These are phyloP conservation scores for Nothophaeocryptopus gaeumannii DNA, from an alignment of 2,329 filamentous ascomycete genomes.

Conservation along the genomic window DNA sequence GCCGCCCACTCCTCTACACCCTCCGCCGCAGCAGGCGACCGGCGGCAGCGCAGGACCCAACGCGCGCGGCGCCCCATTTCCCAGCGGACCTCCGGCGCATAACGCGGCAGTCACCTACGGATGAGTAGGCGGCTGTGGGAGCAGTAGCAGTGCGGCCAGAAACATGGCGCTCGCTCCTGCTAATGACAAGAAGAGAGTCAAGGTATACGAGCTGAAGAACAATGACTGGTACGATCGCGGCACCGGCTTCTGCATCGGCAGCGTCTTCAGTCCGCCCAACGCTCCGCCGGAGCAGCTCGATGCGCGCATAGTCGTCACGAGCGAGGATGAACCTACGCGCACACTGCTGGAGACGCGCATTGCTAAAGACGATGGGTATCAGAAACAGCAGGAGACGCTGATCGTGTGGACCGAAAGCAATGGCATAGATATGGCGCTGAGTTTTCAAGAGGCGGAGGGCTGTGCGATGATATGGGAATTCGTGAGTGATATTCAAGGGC, in stretches of 20 bases:
- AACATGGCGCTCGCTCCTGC: conserved; percentile 37
- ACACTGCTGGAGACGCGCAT: conserved; percentile 86
- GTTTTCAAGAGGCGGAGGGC: conserved; percentile 95
- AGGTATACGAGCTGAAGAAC: conserved; percentile 97
- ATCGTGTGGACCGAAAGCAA: conserved; percentile 97
- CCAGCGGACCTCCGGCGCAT: conserved; percentile 14
- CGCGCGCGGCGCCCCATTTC: conserved; percentile 5
- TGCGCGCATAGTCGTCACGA: conserved; percentile 84
- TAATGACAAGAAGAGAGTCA: conserved; percentile 68
- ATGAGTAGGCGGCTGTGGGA: conserved; percentile 20
- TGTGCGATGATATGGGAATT: conserved; percentile 96
- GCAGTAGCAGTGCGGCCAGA: conserved; percentile 21
- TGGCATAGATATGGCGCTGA: conserved; percentile 93
- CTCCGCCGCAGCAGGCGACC: conserved; percentile 7
- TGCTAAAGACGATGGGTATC: conserved; percentile 89
- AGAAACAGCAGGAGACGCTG: conserved; percentile 97
- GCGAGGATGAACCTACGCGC: conserved; percentile 83
- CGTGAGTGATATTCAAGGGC: conserved; percentile 78
- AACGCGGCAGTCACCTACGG: conserved; percentile 17
- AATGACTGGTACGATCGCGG: conserved; percentile 99
- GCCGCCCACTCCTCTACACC: conserved; percentile 7
- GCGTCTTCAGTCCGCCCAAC: conserved; percentile 54
- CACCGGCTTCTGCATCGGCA: conserved; percentile 88
- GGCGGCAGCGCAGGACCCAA: conserved; percentile 5
- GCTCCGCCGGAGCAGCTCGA: conserved; percentile 60